phyloP scores from a whole-genome alignment of 2,329 filamentous ascomycete genomes.

The Pseudopithomyces maydicus region DNA sequence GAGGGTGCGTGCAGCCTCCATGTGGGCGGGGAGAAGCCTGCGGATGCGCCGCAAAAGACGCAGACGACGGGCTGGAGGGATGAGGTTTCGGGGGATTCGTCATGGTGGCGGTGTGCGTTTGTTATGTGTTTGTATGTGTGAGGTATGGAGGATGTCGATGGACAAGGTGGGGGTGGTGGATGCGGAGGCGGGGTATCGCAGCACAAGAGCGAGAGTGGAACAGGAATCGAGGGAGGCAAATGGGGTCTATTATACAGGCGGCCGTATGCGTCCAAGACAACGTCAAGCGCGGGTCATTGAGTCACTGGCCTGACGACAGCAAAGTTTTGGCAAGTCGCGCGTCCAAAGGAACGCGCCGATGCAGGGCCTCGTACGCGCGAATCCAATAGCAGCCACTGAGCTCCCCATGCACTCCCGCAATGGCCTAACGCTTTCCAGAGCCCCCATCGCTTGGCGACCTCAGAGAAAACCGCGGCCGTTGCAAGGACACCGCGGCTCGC shows the following conservation, averaged over 20 bases:
- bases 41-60: constrained; percentile 89
- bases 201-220: background rate
- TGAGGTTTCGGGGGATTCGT: constrained; percentile 8
- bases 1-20: constrained; percentile 77
- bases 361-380: background rate
- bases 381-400: constrained; percentile 1
- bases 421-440: background rate
- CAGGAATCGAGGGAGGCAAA: background rate
- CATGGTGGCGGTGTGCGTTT: constrained; percentile 26
- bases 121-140: background rate
- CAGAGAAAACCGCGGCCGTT: constrained; percentile 7
- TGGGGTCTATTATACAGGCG: background rate
- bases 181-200: background rate
- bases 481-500: constrained; percentile 2
- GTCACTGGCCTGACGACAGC: background rate
- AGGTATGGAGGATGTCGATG: background rate
- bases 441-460: background rate
- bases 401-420: background rate
- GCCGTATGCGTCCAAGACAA: background rate
- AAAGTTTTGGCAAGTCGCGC: background rate
- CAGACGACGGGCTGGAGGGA: constrained; percentile 71
- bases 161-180: background rate
- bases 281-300: background rate
- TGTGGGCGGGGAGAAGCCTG: constrained; percentile 75
- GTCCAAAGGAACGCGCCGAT: background rate